Evolutionary conservation across 2,329 filamentous ascomycete genomes (phyloP).

Genomic region (Microdochium trichocladiopsis): DNA sequence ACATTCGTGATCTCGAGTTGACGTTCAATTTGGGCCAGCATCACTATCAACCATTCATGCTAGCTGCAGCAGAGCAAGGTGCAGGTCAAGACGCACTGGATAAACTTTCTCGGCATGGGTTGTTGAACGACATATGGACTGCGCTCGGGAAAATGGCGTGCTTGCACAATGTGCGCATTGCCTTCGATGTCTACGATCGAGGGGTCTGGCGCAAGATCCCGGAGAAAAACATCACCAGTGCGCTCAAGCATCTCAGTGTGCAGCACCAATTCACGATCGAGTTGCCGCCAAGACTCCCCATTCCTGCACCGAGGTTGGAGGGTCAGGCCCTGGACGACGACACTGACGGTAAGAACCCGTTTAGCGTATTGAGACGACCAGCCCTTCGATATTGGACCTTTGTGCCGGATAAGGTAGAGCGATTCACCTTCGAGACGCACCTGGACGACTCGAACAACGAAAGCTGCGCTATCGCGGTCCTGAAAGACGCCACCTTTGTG

Average conservation of each 20-base stretch:
- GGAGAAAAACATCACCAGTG: slow-evolving; percentile 11
- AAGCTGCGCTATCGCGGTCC: slow-evolving; percentile 15
- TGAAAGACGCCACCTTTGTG: slow-evolving; percentile 10
- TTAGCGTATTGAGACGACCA: slow-evolving; percentile 15
- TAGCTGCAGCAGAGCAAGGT: background rate
- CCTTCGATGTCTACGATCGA: slow-evolving; percentile 19
- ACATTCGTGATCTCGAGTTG: slow-evolving; percentile 18
- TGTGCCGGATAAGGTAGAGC: slow-evolving; percentile 16
- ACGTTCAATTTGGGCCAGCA: slow-evolving; percentile 15
- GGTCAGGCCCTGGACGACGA: slow-evolving; percentile 10
- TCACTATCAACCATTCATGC: slow-evolving; percentile 15
- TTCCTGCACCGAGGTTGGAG: slow-evolving; percentile 11
- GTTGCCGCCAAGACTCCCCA: slow-evolving; percentile 16
- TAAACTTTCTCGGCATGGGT: background rate
- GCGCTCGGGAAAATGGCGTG: slow-evolving; percentile 10
- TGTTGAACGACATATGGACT: slow-evolving; percentile 7
- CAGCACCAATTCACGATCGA: slow-evolving; percentile 16
- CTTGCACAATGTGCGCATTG: slow-evolving; percentile 17
- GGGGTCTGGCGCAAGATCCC: slow-evolving; percentile 20
- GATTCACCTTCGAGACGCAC: slow-evolving; percentile 17
- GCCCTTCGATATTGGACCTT: slow-evolving; percentile 22
- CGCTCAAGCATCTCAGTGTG: slow-evolving; percentile 11
- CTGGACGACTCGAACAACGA: slow-evolving; percentile 6
- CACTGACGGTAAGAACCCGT: slow-evolving; percentile 5
- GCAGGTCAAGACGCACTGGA: background rate